Evolutionary conservation across 2,329 filamentous ascomycete species (phyloP).

Genomic region (Trichocomaceae sp.): DNA sequence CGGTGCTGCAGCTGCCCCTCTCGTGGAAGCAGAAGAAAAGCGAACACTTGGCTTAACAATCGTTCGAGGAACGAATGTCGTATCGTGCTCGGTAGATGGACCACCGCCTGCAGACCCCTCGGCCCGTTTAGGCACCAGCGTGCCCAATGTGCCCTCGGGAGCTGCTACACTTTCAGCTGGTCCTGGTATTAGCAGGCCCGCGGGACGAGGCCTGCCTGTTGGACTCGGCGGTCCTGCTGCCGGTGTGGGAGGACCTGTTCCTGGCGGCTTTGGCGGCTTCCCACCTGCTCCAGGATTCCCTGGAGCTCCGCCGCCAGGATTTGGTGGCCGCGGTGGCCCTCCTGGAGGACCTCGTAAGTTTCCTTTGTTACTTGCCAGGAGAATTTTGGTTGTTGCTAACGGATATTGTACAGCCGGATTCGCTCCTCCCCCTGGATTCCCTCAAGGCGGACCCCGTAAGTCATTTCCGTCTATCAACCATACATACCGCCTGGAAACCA

Average conservation of each 20-base stretch:
- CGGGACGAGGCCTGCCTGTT: conserved; percentile 75
- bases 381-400: conserved; percentile 6
- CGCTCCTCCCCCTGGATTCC: conserved; percentile 44
- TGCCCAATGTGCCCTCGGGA: conserved; percentile 49
- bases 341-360: conserved; percentile 45
- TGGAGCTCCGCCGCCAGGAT: conserved; percentile 45
- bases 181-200: conserved; percentile 83
- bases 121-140: conserved; percentile 73
- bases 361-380: conserved; percentile 14
- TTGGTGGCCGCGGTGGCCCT: conserved; percentile 47
- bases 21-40: conserved; percentile 90
- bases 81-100: conserved; percentile 91
- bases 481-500: conserved; percentile 26
- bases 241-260: conserved; percentile 73
- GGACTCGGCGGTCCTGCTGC: conserved; percentile 83
- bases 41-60: conserved; percentile 93
- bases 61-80: conserved; percentile 86
- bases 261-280: conserved; percentile 50
- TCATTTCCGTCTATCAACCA: conserved; percentile 14
- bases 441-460: conserved; percentile 42
- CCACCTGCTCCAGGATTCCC: conserved; percentile 43
- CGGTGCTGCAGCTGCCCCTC: conserved; percentile 54
- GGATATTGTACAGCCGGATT: conserved; percentile 36
- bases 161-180: conserved; percentile 70
- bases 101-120: conserved; percentile 91